Evolutionary conservation across 305 asterid genomes (phyloP), one percentile per base, ranked within the genome.

Genomic region (Stenogyne calaminthoides): DNA sequence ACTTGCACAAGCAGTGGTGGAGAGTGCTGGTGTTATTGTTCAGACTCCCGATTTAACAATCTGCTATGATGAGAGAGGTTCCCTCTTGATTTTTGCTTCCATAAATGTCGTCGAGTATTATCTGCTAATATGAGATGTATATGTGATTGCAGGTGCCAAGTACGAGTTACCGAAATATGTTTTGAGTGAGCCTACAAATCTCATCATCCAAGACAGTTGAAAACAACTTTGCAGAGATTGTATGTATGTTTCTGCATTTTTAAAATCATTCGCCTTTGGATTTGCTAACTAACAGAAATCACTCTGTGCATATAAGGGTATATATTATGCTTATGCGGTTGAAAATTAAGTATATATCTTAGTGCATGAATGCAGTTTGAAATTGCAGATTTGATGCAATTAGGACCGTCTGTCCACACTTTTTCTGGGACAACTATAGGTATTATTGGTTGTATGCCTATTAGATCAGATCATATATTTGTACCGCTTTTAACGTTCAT

Each of bases 31-130:
- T 10, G 85, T 93, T 54, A 87, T 88, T 51, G 83, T 88, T 77
- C 96, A 91, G 49, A 93, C 78, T 64, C 85, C 89, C 42, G 96
- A 93, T 80, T 78, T 93, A 77, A 89, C 98, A 69, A 68, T 87
- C 68, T 91, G 96, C 89, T 91, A 87, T 14, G 98, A 93, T 52
- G 94, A 89, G 80, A 84, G 89, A 89, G 98, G 98, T 93, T 46
- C 76, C 59, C 36, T 63, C 10, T 0, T 20, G 20, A 15, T n/a
- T 55, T 11, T 56, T 9, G 47, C n/a, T 40, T 40, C 7, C 6
- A 49, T 18, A 20, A 34, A 56, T 22, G 9, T 19, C 40, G 5
- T 34, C 27, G 5, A 1, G 42, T 14, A 3, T 39, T 57, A 4
- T 6, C 51, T 40, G 49, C 55, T 57, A 52, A 70, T 44, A 37